phyloP scores from a whole-genome alignment of 441 rosid genomes.

The Adansonia madagascariensis region DNA sequence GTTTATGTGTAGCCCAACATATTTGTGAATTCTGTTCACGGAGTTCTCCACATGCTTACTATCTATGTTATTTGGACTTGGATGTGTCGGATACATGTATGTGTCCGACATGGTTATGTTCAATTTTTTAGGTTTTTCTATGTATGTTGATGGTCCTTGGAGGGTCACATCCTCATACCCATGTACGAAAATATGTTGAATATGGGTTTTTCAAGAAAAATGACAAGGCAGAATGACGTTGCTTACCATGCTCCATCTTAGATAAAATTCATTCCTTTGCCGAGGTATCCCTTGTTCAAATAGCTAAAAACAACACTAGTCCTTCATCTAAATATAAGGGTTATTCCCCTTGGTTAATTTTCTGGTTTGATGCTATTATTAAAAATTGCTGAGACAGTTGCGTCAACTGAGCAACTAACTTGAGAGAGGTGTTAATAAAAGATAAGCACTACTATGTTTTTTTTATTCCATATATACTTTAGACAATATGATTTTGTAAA shows the following conservation, averaged over 20 bases:
- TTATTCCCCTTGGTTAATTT: not conserved
- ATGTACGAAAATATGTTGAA: too few species aligned
- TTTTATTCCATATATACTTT: not conserved
- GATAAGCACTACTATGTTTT: not conserved
- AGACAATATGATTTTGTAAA: not conserved
- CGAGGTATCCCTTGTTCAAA: not conserved
- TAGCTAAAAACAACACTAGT: not conserved
- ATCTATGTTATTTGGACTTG: too few species aligned
- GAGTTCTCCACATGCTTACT: conserved; percentile 3
- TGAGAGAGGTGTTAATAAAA: not conserved
- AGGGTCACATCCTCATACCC: too few species aligned
- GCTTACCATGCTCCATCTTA: not conserved
- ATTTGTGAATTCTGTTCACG: not conserved
- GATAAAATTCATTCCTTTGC: not conserved
- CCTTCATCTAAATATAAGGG: not conserved
- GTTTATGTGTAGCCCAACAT: not conserved
- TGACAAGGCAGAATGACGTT: not conserved
- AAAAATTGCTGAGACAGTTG: not conserved
- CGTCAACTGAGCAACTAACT: not conserved
- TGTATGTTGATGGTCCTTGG: too few species aligned
- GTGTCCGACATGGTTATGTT: too few species aligned
- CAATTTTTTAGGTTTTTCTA: too few species aligned
- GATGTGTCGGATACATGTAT: too few species aligned
- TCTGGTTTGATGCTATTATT: not conserved
- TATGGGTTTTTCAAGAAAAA: too few species aligned